Evolutionary conservation across 208 protist species (phyloP).

Genomic region (Acanthamoeba healyi): DNA sequence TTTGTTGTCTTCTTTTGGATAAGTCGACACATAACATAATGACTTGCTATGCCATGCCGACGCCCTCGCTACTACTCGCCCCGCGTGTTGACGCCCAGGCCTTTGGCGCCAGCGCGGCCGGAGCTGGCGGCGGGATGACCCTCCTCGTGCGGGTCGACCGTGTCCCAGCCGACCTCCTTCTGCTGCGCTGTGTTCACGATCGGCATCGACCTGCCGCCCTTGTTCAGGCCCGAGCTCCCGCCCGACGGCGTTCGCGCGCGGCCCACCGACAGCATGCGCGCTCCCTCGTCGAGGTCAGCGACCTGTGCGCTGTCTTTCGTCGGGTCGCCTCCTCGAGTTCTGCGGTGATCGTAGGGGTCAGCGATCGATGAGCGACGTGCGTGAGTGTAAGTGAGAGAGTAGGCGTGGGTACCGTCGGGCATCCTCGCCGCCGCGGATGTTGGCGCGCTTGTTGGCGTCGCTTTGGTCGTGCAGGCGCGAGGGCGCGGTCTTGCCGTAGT

Average conservation of each 20-base stretch:
- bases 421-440: background rate
- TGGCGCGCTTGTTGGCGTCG: background rate
- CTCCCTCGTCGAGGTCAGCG: background rate
- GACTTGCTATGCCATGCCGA: too few relatives aligned
- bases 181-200: background rate
- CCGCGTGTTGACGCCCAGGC: background rate
- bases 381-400: background rate
- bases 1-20: too few relatives aligned
- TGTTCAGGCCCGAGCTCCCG: slow-evolving; percentile 8
- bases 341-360: background rate
- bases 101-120: background rate
- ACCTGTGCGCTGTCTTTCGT: background rate
- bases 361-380: background rate
- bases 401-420: background rate
- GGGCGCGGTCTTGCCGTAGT: slow-evolving; percentile 18
- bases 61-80: background rate
- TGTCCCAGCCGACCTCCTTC: slow-evolving; percentile 13
- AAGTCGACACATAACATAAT: too few relatives aligned
- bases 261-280: background rate
- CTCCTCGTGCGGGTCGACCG: slow-evolving; percentile 5
- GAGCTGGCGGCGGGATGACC: slow-evolving; percentile 24
- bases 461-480: background rate
- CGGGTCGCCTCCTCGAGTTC: background rate
- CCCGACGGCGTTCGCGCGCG: background rate
- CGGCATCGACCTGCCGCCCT: background rate